A percentile compares a stretch with the other conserved stretches of the same genome.
These are phyloP conservation scores for Bolboschoenus planiculmis DNA, from an alignment of 176 grass and related monocot genomes.

Conservation along the genomic window DNA sequence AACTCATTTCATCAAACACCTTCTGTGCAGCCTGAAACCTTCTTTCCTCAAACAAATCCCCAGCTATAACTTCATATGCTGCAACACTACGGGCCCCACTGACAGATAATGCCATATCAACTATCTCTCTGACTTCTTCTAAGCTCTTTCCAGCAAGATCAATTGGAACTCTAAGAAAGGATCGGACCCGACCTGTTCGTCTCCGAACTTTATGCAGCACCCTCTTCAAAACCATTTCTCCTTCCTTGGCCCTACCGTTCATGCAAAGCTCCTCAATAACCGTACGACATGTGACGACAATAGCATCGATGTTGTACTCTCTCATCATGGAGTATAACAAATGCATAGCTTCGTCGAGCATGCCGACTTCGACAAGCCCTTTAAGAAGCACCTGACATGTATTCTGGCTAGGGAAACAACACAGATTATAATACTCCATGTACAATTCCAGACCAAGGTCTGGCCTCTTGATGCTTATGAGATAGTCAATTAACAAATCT, in stretches of 20 bases:
- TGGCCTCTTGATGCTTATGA: constrained; percentile 27
- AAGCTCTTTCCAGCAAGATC: constrained; percentile 37
- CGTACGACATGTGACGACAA: constrained; percentile 48
- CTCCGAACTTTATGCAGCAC: constrained; percentile 61
- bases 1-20: constrained; percentile 58
- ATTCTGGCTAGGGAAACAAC: constrained; percentile 37
- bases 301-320: constrained; percentile 47
- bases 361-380: constrained; percentile 46
- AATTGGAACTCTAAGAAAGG: constrained; percentile 49
- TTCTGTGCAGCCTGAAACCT: constrained; percentile 41
- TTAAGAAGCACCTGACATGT: constrained; percentile 50
- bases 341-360: constrained; percentile 69
- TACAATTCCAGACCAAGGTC: constrained; percentile 53
- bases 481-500: constrained; percentile 33
- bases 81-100: constrained; percentile 40
- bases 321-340: constrained; percentile 76
- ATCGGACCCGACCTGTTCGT: constrained; percentile 34
- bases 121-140: constrained; percentile 48
- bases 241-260: constrained; percentile 35
- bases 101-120: constrained; percentile 43
- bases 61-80: constrained; percentile 43
- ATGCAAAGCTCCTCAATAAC: constrained; percentile 55
- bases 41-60: constrained; percentile 47
- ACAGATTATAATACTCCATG: constrained; percentile 47
- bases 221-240: constrained; percentile 56